Evolutionary conservation across 1,284 basidiomycete species (phyloP).

Genomic region (Peniophora sp.): DNA sequence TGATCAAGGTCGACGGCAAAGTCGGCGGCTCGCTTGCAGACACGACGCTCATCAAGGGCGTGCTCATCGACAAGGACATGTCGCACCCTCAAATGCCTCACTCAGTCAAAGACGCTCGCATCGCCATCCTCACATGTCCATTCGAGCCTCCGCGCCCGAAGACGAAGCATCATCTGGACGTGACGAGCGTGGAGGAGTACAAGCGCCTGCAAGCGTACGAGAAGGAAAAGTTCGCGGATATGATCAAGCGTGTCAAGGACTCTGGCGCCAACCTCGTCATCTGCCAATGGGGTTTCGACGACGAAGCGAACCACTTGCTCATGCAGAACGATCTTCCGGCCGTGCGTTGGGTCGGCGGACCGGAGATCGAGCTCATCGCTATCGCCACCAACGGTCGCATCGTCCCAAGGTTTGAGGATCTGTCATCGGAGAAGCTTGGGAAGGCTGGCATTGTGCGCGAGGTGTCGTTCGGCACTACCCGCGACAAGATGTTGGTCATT

Average conservation of each 20-base stretch:
- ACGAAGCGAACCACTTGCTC: constrained; percentile 96
- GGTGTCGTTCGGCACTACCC: constrained; percentile 92
- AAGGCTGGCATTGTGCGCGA: constrained; percentile 91
- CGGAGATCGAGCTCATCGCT: constrained; percentile 98
- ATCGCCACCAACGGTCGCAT: constrained; percentile 98
- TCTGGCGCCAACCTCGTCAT: constrained; percentile 99
- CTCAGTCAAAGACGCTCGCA: constrained; percentile 78
- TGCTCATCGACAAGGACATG: constrained; percentile 99
- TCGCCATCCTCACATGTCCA: constrained; percentile 97
- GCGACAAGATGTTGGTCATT: constrained; percentile 98
- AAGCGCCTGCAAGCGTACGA: constrained; percentile 93
- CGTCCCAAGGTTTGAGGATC: constrained; percentile 95
- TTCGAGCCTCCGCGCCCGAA: constrained; percentile 98
- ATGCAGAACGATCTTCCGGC: constrained; percentile 98
- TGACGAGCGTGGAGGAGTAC: constrained; percentile 97
- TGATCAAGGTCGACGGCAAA: constrained; percentile 99
- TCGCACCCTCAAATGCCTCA: constrained; percentile 98
- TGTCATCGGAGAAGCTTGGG: constrained; percentile 87
- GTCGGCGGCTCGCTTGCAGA: constrained; percentile 96
- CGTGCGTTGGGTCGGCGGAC: constrained; percentile 99
- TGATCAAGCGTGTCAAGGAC: constrained; percentile 97
- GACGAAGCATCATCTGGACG: constrained; percentile 99
- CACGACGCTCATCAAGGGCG: constrained; percentile 88
- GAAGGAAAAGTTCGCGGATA: constrained; percentile 91
- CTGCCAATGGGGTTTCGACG: constrained; percentile 99